Percentiles rank a stretch among this genome's conserved stretches.
phyloP scores from a whole-genome alignment of 345 rosid genomes.

The Gossypium raimondii region DNA sequence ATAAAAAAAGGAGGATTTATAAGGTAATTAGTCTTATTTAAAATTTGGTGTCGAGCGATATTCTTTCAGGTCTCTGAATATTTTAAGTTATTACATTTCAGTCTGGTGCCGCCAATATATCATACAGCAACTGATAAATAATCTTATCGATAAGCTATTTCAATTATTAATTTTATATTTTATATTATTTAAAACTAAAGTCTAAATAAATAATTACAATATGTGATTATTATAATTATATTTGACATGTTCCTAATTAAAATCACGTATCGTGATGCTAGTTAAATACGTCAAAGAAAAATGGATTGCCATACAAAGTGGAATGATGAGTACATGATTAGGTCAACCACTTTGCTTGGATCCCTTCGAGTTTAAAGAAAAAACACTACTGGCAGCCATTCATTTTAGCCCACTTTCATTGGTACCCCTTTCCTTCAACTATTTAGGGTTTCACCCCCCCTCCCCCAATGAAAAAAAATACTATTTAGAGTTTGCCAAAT shows the following conservation, averaged over 20 bases:
- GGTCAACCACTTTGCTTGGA: not conserved
- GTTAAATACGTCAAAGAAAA: too few relatives aligned
- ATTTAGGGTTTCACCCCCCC: not conserved
- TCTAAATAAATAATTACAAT: too few relatives aligned
- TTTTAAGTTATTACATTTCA: too few relatives aligned
- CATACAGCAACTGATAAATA: rapidly evolving
- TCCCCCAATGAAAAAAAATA: not conserved
- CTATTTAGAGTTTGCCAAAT: not conserved
- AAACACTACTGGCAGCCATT: not conserved
- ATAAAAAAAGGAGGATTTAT: too few relatives aligned
- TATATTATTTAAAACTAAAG: too few relatives aligned
- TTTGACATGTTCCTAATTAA: too few relatives aligned
- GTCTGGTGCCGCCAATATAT: rapidly evolving
- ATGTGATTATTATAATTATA: too few relatives aligned
- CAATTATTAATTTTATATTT: too few relatives aligned
- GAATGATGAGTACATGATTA: constrained; percentile 4
- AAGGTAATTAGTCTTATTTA: too few relatives aligned
- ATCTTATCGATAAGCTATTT: rapidly evolving
- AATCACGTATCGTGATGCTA: too few relatives aligned
- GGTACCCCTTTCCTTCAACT: not conserved
- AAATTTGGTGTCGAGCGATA: too few relatives aligned
- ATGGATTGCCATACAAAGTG: not conserved
- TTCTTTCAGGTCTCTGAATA: rapidly evolving
- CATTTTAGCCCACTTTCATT: not conserved
- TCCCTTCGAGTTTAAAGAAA: not conserved